Percentiles rank a stretch among this genome's conserved stretches.
phyloP scores from a whole-genome alignment of 1,284 basidiomycete species.

The Marasmius oreades region DNA sequence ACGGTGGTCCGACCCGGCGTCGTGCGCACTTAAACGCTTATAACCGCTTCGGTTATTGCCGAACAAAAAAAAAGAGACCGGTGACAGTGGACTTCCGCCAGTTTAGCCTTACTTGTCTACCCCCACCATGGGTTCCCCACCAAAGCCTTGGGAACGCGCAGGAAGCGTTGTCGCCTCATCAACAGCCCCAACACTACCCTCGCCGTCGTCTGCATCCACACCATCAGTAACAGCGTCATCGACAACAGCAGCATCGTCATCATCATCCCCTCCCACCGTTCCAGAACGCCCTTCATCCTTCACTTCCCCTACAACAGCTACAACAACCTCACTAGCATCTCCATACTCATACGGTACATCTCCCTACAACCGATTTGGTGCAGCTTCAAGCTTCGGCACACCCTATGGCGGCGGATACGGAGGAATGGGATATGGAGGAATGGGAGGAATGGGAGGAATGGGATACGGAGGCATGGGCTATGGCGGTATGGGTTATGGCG shows the following conservation, averaged over 20 bases:
- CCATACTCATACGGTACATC: conserved; percentile 32
- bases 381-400: neutral
- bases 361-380: conserved; percentile 33
- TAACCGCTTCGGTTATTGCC: too few relatives aligned
- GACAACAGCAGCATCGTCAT: conserved; percentile 16
- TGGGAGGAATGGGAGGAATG: conserved; percentile 6
- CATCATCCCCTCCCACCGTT: conserved; percentile 32
- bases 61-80: too few relatives aligned
- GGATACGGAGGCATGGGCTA: conserved; percentile 30
- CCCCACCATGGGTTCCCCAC: conserved; percentile 66
- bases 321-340: conserved; percentile 25
- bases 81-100: too few relatives aligned
- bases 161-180: conserved; percentile 27
- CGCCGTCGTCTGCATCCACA: conserved; percentile 16
- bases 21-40: too few relatives aligned
- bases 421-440: conserved; percentile 14
- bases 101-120: neutral
- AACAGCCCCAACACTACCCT: conserved; percentile 21
- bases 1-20: too few relatives aligned
- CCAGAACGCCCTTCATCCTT: conserved; percentile 46
- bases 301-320: conserved; percentile 22
- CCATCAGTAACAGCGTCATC: conserved; percentile 18
- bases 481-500: conserved; percentile 33
- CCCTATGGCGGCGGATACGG: conserved; percentile 31
- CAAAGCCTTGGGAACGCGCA: conserved; percentile 80